These are phyloP conservation scores for Dactylellina leptospora DNA, from an alignment of 2,329 filamentous ascomycete species.

Conservation along the genomic window DNA sequence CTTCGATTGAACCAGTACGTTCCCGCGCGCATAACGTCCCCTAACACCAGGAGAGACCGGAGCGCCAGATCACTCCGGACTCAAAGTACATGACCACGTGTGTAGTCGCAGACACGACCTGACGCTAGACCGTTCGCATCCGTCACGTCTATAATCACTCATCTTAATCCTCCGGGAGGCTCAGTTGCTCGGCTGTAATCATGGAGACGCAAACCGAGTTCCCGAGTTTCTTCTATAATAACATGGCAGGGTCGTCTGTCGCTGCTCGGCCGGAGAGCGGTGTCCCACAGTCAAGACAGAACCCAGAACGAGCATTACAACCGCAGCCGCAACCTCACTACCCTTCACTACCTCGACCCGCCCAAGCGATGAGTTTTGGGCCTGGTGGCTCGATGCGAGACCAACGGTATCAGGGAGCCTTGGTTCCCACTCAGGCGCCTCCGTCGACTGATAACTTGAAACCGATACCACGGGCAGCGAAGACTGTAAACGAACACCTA, in stretches of 20 bases:
- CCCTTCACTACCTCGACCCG: constrained; percentile 21
- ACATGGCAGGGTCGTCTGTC: constrained; percentile 38
- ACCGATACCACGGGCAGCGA: constrained; percentile 80
- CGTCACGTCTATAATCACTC: background rate
- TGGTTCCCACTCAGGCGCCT: constrained; percentile 40
- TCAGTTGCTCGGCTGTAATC: constrained; percentile 14
- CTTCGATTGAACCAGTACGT: constrained; percentile 12
- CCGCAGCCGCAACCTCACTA: constrained; percentile 38
- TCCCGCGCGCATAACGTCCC: constrained; percentile 17
- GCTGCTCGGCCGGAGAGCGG: constrained; percentile 26
- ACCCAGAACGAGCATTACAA: constrained; percentile 18
- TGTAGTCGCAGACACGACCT: constrained; percentile 1
- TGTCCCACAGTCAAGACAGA: constrained; percentile 29
- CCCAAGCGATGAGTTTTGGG: constrained; percentile 27
- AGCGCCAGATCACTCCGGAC: constrained; percentile 11
- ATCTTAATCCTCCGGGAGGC: constrained; percentile 12
- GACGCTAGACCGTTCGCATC: constrained; percentile 12
- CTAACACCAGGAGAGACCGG: constrained; percentile 25
- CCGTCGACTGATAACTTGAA: constrained; percentile 62
- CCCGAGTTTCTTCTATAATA: constrained; percentile 50
- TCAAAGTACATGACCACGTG: constrained; percentile 11
- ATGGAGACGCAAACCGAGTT: constrained; percentile 48
- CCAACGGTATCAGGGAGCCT: constrained; percentile 44
- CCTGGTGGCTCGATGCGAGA: constrained; percentile 40
- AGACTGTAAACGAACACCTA: constrained; percentile 82